phyloP scores from a whole-genome alignment of 139 green algal species.

The Pleodorina starrii region DNA sequence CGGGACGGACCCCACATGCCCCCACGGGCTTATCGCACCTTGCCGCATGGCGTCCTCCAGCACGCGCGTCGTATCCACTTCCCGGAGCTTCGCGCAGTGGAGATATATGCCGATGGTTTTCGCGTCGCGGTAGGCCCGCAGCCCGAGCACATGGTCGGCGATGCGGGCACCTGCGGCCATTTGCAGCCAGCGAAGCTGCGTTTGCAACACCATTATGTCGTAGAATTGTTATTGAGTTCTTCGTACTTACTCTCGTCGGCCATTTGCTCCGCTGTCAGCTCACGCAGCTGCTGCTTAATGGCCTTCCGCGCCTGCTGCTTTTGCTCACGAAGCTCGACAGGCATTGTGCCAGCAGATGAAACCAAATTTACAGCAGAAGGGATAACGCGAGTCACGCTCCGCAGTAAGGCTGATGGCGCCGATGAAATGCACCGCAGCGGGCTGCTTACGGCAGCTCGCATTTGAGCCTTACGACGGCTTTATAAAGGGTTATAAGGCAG shows the following conservation, averaged over 20 bases:
- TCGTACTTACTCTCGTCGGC: background rate
- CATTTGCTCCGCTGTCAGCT: slow-evolving; percentile 1
- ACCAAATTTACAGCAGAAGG: background rate
- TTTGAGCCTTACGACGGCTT: background rate
- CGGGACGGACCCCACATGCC: too few species aligned
- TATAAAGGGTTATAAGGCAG: too few species aligned
- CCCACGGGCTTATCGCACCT: slow-evolving; percentile 45
- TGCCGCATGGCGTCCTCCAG: slow-evolving; percentile 61
- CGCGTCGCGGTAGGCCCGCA: slow-evolving; percentile 51
- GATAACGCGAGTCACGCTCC: background rate
- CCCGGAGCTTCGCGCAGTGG: slow-evolving; percentile 72
- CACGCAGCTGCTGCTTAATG: slow-evolving; percentile 10
- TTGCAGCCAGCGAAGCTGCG: too few species aligned
- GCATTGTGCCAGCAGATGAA: background rate
- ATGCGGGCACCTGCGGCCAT: slow-evolving; percentile 61
- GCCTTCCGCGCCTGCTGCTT: slow-evolving; percentile 28
- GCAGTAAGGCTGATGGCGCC: background rate
- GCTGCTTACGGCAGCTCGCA: background rate
- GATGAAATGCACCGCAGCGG: background rate
- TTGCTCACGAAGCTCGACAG: background rate
- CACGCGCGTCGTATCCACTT: slow-evolving; percentile 79
- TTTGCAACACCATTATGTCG: too few species aligned
- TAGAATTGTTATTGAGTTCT: too few species aligned
- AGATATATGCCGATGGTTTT: slow-evolving; percentile 76
- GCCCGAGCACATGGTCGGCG: slow-evolving; percentile 55